phyloP scores from a whole-genome alignment of 768 basidiomycete genomes.

The Termitomyces heimii region DNA sequence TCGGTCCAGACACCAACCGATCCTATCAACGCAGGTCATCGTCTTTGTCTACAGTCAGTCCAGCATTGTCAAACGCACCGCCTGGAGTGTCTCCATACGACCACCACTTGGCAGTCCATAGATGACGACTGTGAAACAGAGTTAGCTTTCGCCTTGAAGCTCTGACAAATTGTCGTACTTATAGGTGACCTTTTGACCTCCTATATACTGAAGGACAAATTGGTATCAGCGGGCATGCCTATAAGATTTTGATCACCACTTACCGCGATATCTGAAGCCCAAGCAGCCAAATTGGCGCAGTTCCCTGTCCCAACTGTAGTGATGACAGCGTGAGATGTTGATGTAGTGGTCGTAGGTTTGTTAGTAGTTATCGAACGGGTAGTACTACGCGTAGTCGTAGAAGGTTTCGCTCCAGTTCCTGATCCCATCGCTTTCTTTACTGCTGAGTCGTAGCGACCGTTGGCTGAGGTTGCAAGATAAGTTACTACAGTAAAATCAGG shows the following conservation, averaged over 20 bases:
- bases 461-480: constrained; percentile 18
- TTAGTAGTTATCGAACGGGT: constrained; percentile 10
- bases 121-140: no score
- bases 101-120: no score
- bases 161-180: constrained; percentile 22
- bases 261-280: constrained; percentile 31
- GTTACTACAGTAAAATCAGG: background rate
- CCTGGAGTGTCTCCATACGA: no score
- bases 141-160: background rate
- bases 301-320: constrained; percentile 17
- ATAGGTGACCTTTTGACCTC: constrained; percentile 33
- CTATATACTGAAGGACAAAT: constrained; percentile 30
- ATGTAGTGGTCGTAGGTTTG: constrained; percentile 1
- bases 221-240: background rate
- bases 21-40: no score
- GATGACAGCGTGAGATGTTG: constrained; percentile 5
- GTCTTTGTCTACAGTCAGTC: no score
- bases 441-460: constrained; percentile 34
- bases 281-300: constrained; percentile 38
- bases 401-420: constrained; percentile 9
- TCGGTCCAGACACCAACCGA: no score
- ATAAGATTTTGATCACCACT: constrained; percentile 10
- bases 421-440: constrained; percentile 34
- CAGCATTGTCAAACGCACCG: no score
- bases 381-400: constrained; percentile 16